phyloP scores from a whole-genome alignment of 2,329 filamentous ascomycete species.

The Mycosphaerella sp. region DNA sequence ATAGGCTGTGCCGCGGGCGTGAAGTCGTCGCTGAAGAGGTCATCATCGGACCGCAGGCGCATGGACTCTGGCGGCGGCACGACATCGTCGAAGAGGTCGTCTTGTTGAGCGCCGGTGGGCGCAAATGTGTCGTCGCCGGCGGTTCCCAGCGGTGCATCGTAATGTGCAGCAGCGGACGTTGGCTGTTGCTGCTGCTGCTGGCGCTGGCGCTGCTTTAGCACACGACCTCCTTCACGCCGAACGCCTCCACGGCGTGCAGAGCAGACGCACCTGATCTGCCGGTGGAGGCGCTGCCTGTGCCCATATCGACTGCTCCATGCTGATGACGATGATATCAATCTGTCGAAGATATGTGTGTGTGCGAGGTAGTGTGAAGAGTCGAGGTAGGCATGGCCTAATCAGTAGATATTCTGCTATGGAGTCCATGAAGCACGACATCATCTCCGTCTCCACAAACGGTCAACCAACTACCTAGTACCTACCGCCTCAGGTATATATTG shows the following conservation, averaged over 20 bases:
- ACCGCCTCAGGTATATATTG: too few relatives aligned
- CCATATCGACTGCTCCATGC: constrained; percentile 7
- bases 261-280: neutral
- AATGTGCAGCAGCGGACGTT: neutral
- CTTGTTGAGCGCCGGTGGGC: constrained; percentile 31
- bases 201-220: neutral
- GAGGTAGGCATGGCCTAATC: neutral
- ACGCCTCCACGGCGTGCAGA: neutral
- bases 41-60: constrained; percentile 46
- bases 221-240: neutral
- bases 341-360: neutral
- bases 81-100: constrained; percentile 33
- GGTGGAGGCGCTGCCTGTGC: neutral
- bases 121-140: constrained; percentile 27
- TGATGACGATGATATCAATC: neutral
- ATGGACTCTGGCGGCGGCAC: constrained; percentile 41
- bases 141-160: neutral
- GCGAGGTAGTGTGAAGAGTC: neutral
- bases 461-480: too few relatives aligned
- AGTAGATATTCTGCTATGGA: neutral
- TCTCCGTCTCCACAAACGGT: too few relatives aligned
- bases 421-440: neutral
- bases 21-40: constrained; percentile 48
- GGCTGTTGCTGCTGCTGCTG: neutral
- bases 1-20: constrained; percentile 41